Base-by-base conservation (phyloP, 345 rosid species). In the Eucalyptus polyanthemos region DNA sequence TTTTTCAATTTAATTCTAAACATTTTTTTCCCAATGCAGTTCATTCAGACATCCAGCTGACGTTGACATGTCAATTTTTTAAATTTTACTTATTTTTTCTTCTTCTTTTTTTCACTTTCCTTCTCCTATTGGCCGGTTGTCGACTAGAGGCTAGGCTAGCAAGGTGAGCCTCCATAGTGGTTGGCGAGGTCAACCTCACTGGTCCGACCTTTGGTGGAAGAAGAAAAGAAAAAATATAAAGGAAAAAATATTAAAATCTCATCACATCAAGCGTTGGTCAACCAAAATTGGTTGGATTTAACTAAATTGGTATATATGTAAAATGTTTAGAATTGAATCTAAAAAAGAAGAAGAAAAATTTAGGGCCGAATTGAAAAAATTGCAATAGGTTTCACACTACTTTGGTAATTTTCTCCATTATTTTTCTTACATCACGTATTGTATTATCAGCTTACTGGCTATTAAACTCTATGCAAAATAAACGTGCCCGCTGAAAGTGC, bases 161-260 rank as follows among this genome's bases (percentile, higher is more conserved):
- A 19, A 2, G 11, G 58, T 0, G 5, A 53, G 24, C 2, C 0
- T 53, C 56, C 56, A 19, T 0, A 53, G 0, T 53, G 56, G 56
- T 0, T 53, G 0, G 56, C 0, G 5, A 53, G 58, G 58, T 53
- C 24, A 19, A 19, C 24, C 58, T 19, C 24, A 0, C 0, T 5
- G 0, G 24, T 0, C 24, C 24, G 3, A 9, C 25, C 58, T 53
- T 53, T 21, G 5, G 5, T 0, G 0, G 0, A 53, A 53, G 25
- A 53, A 53, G 9, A 53, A 53, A 53, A 7, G 0, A 53, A 53
- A 53, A 17, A 51, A 16, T 6, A 51, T 0, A 2, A 53, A 53
- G 4, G 0, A 53, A 53, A 53, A 19, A 8, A 19, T 8, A 53
- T 53, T 53, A 53, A 51, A 53, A 53, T 53, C 21, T 53, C 25